Evolutionary conservation across 768 basidiomycete species (phyloP).

Genomic region (Leccinum subtestaceum): DNA sequence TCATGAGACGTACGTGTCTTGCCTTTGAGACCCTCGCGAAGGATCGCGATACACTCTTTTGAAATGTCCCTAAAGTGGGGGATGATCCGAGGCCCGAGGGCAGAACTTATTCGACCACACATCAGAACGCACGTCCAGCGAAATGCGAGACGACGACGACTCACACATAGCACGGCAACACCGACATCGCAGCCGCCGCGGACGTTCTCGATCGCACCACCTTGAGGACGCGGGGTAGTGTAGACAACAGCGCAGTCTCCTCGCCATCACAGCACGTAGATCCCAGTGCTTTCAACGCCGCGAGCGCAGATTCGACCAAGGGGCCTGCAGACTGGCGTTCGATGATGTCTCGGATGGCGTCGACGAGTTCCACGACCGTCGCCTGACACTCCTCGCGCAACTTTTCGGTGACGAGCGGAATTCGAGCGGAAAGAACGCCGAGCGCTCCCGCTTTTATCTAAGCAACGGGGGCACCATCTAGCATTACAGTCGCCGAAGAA

Average conservation of each 20-base stretch:
- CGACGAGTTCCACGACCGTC: conserved; percentile 52
- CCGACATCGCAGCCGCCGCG: conserved; percentile 45
- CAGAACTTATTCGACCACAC: conserved; percentile 42
- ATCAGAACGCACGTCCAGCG: conserved; percentile 4
- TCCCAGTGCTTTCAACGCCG: conserved; percentile 59
- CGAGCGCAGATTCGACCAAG: conserved; percentile 49
- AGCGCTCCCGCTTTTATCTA: conserved; percentile 70
- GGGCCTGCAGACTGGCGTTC: conserved; percentile 38
- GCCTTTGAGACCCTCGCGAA: conserved; percentile 39
- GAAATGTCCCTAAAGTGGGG: conserved; percentile 78
- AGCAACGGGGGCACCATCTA: neutral
- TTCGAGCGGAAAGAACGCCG: conserved; percentile 62
- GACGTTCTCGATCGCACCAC: conserved; percentile 41
- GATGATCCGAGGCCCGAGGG: conserved; percentile 85
- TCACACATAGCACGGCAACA: conserved; percentile 66
- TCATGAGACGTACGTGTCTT: conserved; percentile 33
- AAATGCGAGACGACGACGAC: neutral
- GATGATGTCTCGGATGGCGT: conserved; percentile 48
- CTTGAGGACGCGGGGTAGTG: conserved; percentile 57
- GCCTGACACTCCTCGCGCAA: conserved; percentile 51
- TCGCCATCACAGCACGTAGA: conserved; percentile 61
- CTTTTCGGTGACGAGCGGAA: conserved; percentile 56
- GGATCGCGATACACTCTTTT: conserved; percentile 48
- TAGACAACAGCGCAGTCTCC: conserved; percentile 56
- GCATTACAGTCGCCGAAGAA: neutral